A percentile compares a stretch with the other conserved stretches of the same genome.
Conservation (phyloP, 1,139 yeast species). For the Geotrichum fermentans region DNA sequence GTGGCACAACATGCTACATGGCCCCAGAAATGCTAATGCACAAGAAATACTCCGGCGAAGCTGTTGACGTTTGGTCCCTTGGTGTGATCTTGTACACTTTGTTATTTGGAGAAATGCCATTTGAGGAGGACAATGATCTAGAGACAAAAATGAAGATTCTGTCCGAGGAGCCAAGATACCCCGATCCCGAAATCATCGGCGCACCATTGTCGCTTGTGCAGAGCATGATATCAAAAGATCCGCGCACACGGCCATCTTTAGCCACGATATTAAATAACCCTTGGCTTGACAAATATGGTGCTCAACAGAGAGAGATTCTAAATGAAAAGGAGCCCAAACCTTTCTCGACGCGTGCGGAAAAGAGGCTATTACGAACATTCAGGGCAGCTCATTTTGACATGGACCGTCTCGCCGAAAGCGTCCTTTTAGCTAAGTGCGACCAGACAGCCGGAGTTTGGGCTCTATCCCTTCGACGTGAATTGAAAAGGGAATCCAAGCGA, state of each 20-base stretch:
- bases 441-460: conserved; percentile 83
- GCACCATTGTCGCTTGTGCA: conserved; percentile 50
- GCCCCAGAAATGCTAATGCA: conserved; percentile 82
- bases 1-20: conserved; percentile 96
- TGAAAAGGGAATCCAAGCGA: conserved; percentile 39
- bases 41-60: conserved; percentile 72
- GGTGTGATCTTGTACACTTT: conserved; percentile 91
- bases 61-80: conserved; percentile 84
- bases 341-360: conserved; percentile 61
- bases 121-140: conserved; percentile 65
- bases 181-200: conserved; percentile 40
- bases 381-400: conserved; percentile 63
- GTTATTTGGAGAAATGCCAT: conserved; percentile 85
- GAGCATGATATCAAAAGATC: conserved; percentile 60
- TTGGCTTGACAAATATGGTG: conserved; percentile 52
- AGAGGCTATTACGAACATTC: conserved; percentile 58
- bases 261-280: conserved; percentile 59
- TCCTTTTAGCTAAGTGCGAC: conserved; percentile 62
- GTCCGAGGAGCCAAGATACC: conserved; percentile 57
- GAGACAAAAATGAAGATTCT: conserved; percentile 59
- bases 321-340: conserved; percentile 39
- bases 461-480: conserved; percentile 61
- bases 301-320: conserved; percentile 41
- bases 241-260: conserved; percentile 57
- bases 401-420: conserved; percentile 57